Base-by-base conservation (phyloP, 371 early-diverging fungal species). In the Cladochytrium tenue region DNA sequence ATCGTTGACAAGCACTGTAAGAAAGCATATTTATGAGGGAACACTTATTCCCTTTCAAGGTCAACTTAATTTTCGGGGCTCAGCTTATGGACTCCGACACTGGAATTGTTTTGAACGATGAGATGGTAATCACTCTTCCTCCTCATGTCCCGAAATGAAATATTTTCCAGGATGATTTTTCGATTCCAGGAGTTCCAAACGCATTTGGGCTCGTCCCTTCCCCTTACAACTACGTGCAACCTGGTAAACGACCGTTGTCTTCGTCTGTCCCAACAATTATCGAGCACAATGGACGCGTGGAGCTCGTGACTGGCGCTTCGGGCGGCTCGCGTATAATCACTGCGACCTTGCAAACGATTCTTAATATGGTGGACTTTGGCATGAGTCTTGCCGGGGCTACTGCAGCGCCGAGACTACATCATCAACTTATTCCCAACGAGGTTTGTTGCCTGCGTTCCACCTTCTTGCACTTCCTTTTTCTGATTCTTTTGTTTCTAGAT, bases 101-200 rank as follows among this genome's bases (percentile, higher is more conserved):
- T 0, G 99, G 99, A n/a, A 85, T 99, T 31, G 90, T 99, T 35
- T 81, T 99, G 35, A 99, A 99, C 79, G 88, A 99, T 74, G 89
- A 97, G 71, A 97, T 99, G 92, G 71, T 68, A 56, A 20, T 43
- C 20, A 25, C 15, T 25, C 53, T 53, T 53, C 53, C 7, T 15
- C 53, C 10, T n/a, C 26, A 26, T 53, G 20, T 63, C 30, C 27
- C n/a, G 13, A 34, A 25, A 10, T n/a, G 20, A 50, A 15, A 34
- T 63, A 4, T 50, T 26, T 43, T 13, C 51, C 35, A 74, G 75
- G 98, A 99, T 75, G 99, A 99, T 71, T 99, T 99, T 73, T 91
- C 92, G 56, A 93, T 94, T 28, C 95, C 95, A 32, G 90, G 90
- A 51, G 71, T 76, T 17, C 83, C 92, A 17, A 95, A 97, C 70